phyloP scores from a whole-genome alignment of 805 yeast species.

The Lipomyces lipofer region DNA sequence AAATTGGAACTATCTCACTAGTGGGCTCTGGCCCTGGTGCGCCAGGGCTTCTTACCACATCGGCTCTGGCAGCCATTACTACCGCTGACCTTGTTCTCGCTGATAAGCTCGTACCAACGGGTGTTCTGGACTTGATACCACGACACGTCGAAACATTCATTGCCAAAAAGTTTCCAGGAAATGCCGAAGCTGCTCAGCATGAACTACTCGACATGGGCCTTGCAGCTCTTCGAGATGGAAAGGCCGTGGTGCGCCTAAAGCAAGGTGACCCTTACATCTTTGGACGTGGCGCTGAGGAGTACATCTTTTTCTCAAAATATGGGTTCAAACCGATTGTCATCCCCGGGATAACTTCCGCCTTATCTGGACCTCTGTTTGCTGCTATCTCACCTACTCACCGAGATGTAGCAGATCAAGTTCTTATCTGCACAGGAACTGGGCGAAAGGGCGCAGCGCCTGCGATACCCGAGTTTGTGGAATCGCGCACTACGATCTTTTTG shows the following conservation, averaged over 20 bases:
- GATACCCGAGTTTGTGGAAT: constrained; percentile 67
- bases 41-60: constrained; percentile 74
- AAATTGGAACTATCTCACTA: constrained; percentile 65
- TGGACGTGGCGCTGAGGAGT: constrained; percentile 97
- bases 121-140: constrained; percentile 82
- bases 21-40: constrained; percentile 97
- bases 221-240: constrained; percentile 61
- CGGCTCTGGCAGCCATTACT: constrained; percentile 77
- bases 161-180: constrained; percentile 94
- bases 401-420: constrained; percentile 86
- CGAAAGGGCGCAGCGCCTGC: constrained; percentile 78
- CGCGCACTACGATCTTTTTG: constrained; percentile 80
- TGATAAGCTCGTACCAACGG: constrained; percentile 89
- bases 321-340: constrained; percentile 74
- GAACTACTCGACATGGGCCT: constrained; percentile 77
- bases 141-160: constrained; percentile 70
- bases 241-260: constrained; percentile 81
- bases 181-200: constrained; percentile 89
- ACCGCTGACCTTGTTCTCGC: constrained; percentile 83
- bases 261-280: constrained; percentile 97
- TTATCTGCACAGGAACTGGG: constrained; percentile 94
- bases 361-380: constrained; percentile 81
- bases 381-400: constrained; percentile 89
- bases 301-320: constrained; percentile 59
- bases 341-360: constrained; percentile 87